phyloP scores from a whole-genome alignment of 805 yeast genomes.

The Blastobotrys muscicola region DNA sequence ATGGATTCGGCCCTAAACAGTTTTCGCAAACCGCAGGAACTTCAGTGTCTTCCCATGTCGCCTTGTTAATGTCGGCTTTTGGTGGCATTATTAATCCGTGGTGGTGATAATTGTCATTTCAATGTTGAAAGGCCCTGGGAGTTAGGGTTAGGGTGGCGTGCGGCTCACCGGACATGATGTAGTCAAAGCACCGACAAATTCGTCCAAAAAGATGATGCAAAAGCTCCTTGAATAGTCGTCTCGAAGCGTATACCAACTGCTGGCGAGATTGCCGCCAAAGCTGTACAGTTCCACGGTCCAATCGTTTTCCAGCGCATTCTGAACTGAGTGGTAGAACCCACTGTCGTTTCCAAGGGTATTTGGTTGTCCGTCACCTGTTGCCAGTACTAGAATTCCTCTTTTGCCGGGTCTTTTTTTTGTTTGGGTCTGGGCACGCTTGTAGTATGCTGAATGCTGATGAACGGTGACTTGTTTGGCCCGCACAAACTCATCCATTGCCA shows the following conservation, averaged over 20 bases:
- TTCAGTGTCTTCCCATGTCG: conserved; percentile 28
- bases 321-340: conserved; percentile 6
- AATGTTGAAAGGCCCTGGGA: too few relatives aligned
- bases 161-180: too few relatives aligned
- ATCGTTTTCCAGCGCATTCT: conserved; percentile 6
- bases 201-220: conserved; percentile 7
- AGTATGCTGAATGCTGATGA: background rate
- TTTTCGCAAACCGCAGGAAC: conserved; percentile 61
- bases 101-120: background rate
- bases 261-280: conserved; percentile 7
- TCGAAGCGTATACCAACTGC: conserved; percentile 4
- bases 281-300: conserved; percentile 12
- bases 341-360: background rate
- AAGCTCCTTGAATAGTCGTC: background rate
- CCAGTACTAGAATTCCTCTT: conserved; percentile 6
- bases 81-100: background rate
- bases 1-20: conserved; percentile 62
- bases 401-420: background rate
- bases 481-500: background rate
- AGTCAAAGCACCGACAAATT: background rate
- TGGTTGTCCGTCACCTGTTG: conserved; percentile 12
- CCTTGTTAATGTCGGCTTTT: conserved; percentile 25
- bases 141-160: too few relatives aligned
- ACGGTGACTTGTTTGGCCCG: background rate
- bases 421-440: background rate